Base-by-base conservation (phyloP, 2,329 filamentous ascomycete species). In the Onygenales sp. region DNA sequence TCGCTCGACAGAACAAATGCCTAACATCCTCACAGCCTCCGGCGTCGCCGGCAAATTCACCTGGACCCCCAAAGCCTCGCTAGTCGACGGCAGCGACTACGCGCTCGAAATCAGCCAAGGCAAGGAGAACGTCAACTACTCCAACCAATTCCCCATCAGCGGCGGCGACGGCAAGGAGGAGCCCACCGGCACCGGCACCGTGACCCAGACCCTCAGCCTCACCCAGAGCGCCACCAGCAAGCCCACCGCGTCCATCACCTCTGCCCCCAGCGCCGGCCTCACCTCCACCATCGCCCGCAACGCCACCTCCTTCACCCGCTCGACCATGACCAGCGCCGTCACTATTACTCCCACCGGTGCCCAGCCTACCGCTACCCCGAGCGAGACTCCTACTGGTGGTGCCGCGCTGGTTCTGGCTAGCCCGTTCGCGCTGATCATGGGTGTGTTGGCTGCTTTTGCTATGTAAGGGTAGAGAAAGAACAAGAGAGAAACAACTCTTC, bases 101-200 rank as follows among this genome's bases (percentile, higher is more conserved):
- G 80, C 82, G 52, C 74, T 84, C 54, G 67, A 82, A 65, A 82
- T 85, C 67, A 64, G 61, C 11, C 80, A 83, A 63, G 75, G 71
- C 54, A 67, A 63, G 42, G 56, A 66, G 46, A 57, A 70, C 48
- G 62, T 70, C 64, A 84, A 84, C 70, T 84, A 82, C 70, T 78
- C 74, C 45, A 77, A 74, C 44, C 73, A 73, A 33, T 72, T 84
- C 64, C 61, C 63, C 34, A 63, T 80, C 45, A 65, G 67, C 37
- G 73, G 73, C 42, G 68, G 66, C 42, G 59, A 62, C 53, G 59
- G 58, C 51, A 42, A 55, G 9, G 50, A n/a, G 7, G 21, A 37
- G 6, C 4, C 27, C 45, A 54, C 47, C 51, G 56, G 52, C 39
- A 59, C 57, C 42, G 55, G 51, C 52, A 52, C 56, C 10, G 51